phyloP scores from a whole-genome alignment of 331 rosid genomes.

The Acacia pycnantha region DNA sequence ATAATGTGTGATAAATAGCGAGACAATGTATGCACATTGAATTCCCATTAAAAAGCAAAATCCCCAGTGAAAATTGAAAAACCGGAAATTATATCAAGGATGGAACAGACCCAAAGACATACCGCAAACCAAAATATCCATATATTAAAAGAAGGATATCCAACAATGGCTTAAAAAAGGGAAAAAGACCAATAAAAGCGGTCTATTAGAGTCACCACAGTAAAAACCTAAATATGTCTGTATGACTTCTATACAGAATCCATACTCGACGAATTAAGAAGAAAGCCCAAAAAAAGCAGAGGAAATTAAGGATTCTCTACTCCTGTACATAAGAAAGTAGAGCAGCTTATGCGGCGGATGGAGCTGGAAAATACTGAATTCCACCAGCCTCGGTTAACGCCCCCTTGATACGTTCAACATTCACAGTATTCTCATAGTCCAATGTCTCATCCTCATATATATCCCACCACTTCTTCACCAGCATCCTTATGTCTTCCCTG shows the following conservation, averaged over 20 bases:
- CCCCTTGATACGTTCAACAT: conserved; percentile 19
- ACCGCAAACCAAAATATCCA: conserved; percentile 11
- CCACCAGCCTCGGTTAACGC: conserved; percentile 49
- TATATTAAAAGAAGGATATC: conserved; percentile 23
- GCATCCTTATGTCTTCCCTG: conserved; percentile 49
- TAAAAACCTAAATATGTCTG: background rate
- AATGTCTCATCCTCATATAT: conserved; percentile 47
- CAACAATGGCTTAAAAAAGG: background rate
- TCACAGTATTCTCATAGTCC: conserved; percentile 30
- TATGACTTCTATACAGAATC: background rate
- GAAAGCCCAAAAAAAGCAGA: background rate
- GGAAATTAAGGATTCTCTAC: background rate
- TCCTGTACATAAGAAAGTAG: background rate
- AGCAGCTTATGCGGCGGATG: conserved; percentile 65
- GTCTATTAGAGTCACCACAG: conserved; percentile 12
- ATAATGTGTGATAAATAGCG: background rate
- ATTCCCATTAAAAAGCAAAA: too few relatives aligned
- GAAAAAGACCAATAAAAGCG: conserved; percentile 20
- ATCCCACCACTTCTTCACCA: conserved; percentile 56
- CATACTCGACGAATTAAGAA: background rate
- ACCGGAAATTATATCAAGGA: background rate
- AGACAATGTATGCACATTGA: background rate
- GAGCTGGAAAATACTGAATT: conserved; percentile 41
- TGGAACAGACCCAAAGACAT: background rate
- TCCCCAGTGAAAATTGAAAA: too few relatives aligned